Evolutionary conservation across 2,329 filamentous ascomycete genomes (phyloP).

Genomic region (Fusarium sp.): DNA sequence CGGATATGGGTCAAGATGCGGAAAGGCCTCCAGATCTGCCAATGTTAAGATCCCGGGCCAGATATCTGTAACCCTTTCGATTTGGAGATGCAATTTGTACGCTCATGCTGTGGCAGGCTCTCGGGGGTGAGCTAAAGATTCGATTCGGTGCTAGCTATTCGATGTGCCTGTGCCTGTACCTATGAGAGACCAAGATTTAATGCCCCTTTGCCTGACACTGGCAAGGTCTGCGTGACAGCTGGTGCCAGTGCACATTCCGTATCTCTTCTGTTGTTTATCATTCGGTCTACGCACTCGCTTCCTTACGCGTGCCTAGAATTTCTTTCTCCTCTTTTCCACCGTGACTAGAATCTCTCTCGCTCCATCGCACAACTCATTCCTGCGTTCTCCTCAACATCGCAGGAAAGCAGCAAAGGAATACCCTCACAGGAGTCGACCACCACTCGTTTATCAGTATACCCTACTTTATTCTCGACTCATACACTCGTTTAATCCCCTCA

Average conservation of each 20-base stretch:
- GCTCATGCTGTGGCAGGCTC: conserved; percentile 37
- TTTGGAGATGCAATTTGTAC: conserved; percentile 31
- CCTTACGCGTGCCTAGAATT: conserved; percentile 4
- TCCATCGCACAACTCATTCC: conserved; percentile 8
- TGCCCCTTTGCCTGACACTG: conserved; percentile 27
- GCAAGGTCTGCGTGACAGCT: conserved; percentile 38
- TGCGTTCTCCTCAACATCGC: conserved; percentile 13
- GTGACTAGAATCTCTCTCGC: conserved; percentile 5
- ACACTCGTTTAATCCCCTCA: conserved; percentile 12
- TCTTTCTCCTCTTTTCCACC: conserved; percentile 11
- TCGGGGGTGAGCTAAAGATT: conserved; percentile 6
- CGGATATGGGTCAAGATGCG: background rate
- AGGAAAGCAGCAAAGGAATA: conserved; percentile 12
- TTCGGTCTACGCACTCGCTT: conserved; percentile 12
- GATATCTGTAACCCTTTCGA: conserved; percentile 27
- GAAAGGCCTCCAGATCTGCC: background rate
- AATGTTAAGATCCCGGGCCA: background rate
- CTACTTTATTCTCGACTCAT: conserved; percentile 4
- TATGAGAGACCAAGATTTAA: conserved; percentile 27
- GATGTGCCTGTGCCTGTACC: background rate
- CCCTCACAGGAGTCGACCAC: background rate
- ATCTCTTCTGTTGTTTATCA: conserved; percentile 25
- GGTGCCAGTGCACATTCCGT: conserved; percentile 28
- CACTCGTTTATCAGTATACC: conserved; percentile 28
- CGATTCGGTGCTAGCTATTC: background rate